These are phyloP conservation scores for Zymoseptoria brevis DNA, from an alignment of 2,329 filamentous ascomycete species.

Conservation along the genomic window DNA sequence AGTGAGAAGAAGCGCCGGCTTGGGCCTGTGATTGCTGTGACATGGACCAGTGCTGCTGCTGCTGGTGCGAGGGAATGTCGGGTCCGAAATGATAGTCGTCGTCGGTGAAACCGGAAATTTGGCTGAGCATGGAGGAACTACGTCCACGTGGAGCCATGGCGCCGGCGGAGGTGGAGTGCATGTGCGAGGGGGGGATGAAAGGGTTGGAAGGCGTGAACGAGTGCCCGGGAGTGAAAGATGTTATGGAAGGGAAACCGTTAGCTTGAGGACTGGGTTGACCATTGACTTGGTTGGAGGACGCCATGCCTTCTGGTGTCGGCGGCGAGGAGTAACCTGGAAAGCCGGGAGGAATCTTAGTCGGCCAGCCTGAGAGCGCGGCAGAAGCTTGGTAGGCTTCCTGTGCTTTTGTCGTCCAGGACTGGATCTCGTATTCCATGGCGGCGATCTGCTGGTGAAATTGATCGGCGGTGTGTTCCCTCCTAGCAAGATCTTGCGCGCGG, in stretches of 20 bases:
- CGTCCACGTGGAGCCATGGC: slow-evolving; percentile 32
- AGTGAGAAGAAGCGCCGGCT: slow-evolving; percentile 8
- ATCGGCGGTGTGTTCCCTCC: slow-evolving; percentile 33
- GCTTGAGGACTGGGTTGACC: slow-evolving; percentile 15
- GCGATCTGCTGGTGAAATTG: slow-evolving; percentile 33
- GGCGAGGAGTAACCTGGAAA: slow-evolving; percentile 32
- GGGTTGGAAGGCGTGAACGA: slow-evolving; percentile 18
- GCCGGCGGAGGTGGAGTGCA: slow-evolving; percentile 6
- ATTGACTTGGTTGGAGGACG: slow-evolving; percentile 38
- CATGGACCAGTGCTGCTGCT: slow-evolving; percentile 21
- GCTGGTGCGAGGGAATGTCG: slow-evolving; percentile 8
- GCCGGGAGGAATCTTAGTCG: slow-evolving; percentile 16
- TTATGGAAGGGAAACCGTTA: slow-evolving; percentile 14
- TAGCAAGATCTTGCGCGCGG: slow-evolving; percentile 19
- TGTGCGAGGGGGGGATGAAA: slow-evolving; percentile 9
- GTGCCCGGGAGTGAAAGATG: slow-evolving; percentile 16
- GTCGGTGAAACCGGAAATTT: slow-evolving; percentile 45
- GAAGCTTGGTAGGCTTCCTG: slow-evolving; percentile 34
- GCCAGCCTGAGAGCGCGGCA: slow-evolving; percentile 21
- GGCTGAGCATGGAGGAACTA: slow-evolving; percentile 46
- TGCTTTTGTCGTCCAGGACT: slow-evolving; percentile 33
- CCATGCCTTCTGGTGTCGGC: slow-evolving; percentile 52
- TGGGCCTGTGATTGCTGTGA: slow-evolving; percentile 11
- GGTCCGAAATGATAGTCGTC: slow-evolving; percentile 21
- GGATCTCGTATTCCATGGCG: slow-evolving; percentile 31